These are phyloP conservation scores for Debaryomyces singareniensis DNA, from an alignment of 1,139 yeast genomes.

Conservation along the genomic window DNA sequence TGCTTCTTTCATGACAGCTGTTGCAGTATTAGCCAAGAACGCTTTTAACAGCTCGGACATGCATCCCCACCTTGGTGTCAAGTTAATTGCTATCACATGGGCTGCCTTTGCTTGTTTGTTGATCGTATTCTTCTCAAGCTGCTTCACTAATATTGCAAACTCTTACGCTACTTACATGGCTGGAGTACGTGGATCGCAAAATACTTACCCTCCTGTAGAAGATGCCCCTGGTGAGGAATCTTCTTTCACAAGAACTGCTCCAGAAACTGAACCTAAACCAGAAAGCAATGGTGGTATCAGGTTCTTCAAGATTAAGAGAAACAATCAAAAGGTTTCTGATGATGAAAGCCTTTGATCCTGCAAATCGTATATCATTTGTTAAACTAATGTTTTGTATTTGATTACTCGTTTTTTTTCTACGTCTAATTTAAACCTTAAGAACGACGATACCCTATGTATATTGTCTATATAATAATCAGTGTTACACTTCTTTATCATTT, in stretches of 20 bases:
- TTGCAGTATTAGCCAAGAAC: constrained; percentile 55
- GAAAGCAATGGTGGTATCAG: constrained; percentile 57
- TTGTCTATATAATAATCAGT: too few species aligned
- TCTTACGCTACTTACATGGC: constrained; percentile 42
- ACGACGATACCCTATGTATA: too few species aligned
- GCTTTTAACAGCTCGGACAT: constrained; percentile 47
- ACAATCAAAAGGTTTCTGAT: constrained; percentile 51
- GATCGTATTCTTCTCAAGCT: constrained; percentile 48
- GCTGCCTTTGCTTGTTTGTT: constrained; percentile 53
- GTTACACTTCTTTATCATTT: too few species aligned
- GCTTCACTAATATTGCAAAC: constrained; percentile 45
- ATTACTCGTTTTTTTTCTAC: background rate
- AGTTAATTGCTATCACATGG: constrained; percentile 62
- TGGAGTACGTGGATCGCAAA: constrained; percentile 22
- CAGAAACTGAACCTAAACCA: constrained; percentile 26
- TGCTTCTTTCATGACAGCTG: constrained; percentile 64
- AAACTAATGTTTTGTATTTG: constrained; percentile 2
- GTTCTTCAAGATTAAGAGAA: constrained; percentile 72
- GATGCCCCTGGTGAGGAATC: constrained; percentile 31
- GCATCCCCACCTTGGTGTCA: constrained; percentile 47
- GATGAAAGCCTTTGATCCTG: constrained; percentile 52
- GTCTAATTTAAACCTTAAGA: too few species aligned
- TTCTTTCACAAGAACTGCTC: constrained; percentile 38
- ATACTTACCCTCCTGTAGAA: constrained; percentile 9
- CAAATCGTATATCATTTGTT: background rate